A percentile compares a stretch with the other conserved stretches of the same genome.
Evolutionary conservation across 441 rosid species (phyloP).

Genomic region (Mallotus repandus): DNA sequence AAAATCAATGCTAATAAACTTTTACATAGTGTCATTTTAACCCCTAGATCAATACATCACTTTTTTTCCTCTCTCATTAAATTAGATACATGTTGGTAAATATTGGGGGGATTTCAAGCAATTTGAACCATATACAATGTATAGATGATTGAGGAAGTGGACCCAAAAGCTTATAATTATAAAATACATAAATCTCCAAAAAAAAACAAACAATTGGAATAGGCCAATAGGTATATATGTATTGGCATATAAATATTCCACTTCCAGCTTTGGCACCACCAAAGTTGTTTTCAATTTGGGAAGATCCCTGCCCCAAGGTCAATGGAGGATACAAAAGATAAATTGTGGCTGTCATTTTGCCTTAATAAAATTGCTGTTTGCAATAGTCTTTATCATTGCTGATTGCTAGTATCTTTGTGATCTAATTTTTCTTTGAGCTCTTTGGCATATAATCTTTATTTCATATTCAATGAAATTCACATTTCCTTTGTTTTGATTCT

Average conservation of each 20-base stretch:
- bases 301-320: constrained; percentile 8
- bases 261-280: background rate
- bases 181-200: too few relatives aligned
- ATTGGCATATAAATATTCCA: background rate
- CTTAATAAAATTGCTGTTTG: background rate
- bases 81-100: background rate
- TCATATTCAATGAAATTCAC: background rate
- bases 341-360: constrained; percentile 11
- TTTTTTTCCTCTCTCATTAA: background rate
- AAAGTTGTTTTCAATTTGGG: background rate
- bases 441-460: background rate
- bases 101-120: background rate
- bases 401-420: constrained; percentile 3
- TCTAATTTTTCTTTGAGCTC: background rate
- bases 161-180: background rate
- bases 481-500: background rate
- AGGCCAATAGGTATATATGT: background rate
- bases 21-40: too few relatives aligned
- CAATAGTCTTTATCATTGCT: constrained; percentile 10
- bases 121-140: background rate
- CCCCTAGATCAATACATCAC: too few relatives aligned
- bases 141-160: background rate
- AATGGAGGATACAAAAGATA: background rate
- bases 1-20: too few relatives aligned
- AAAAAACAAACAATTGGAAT: background rate